phyloP scores from a whole-genome alignment of 1,284 basidiomycete genomes.

The Pseudozyma thailandica region DNA sequence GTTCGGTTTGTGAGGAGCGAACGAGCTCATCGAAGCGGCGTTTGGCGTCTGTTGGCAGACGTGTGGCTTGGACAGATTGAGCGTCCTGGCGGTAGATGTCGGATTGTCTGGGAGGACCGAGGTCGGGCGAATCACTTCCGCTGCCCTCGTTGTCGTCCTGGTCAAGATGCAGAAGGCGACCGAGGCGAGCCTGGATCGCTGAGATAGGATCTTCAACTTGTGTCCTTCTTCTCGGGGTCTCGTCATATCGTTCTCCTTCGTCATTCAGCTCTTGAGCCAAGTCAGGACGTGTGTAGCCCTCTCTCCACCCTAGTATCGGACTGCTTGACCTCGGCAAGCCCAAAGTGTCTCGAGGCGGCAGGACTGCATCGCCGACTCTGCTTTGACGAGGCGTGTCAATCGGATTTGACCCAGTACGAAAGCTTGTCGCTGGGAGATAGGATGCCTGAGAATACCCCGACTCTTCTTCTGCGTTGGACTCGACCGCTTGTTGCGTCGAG shows the following conservation, averaged over 20 bases:
- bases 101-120: too few species aligned
- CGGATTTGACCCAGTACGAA: not conserved
- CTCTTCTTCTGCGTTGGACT: not conserved
- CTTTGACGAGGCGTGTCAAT: slow-evolving; percentile 4
- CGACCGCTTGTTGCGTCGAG: slow-evolving; percentile 9
- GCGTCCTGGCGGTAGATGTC: not conserved
- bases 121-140: not conserved
- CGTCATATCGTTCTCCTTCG: not conserved
- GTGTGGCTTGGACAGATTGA: not conserved
- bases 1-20: slow-evolving; percentile 36
- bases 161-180: slow-evolving; percentile 12
- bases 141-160: not conserved
- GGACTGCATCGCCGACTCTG: not conserved
- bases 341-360: not conserved
- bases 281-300: not conserved
- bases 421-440: not conserved
- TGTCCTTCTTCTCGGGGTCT: not conserved
- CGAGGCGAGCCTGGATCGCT: slow-evolving; percentile 35
- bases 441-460: not conserved
- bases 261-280: not conserved
- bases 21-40: slow-evolving; percentile 53
- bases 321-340: slow-evolving; percentile 23
- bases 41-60: slow-evolving; percentile 18
- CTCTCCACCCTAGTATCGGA: slow-evolving; percentile 3
- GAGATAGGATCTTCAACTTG: slow-evolving; percentile 35